Evolutionary conservation across 1,284 basidiomycete genomes (phyloP).

Genomic region (Agaricales sp.): DNA sequence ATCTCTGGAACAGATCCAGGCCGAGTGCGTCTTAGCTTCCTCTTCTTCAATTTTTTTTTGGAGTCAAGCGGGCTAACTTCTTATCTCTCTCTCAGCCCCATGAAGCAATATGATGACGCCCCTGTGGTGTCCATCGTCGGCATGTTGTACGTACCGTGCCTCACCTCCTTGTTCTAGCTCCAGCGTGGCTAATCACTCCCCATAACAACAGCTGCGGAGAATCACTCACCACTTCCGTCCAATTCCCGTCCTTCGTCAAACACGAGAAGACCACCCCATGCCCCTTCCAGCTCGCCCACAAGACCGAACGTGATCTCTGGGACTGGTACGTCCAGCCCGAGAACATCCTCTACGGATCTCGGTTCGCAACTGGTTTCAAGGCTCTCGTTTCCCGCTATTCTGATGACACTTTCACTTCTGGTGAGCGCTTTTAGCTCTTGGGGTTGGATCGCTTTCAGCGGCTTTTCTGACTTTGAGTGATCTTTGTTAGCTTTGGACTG

Average conservation of each 20-base stretch:
- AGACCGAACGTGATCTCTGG: background rate
- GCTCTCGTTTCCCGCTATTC: background rate
- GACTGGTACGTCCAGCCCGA: background rate
- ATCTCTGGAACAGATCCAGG: background rate
- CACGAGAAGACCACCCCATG: background rate
- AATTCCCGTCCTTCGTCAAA: background rate
- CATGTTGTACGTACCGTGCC: background rate
- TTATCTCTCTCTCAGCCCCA: background rate
- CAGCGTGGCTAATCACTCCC: background rate
- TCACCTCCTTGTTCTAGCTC: background rate
- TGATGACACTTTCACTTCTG: background rate
- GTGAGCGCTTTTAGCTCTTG: background rate
- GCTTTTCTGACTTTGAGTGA: background rate
- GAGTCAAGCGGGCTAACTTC: slow-evolving; percentile 15
- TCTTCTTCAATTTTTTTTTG: slow-evolving; percentile 21
- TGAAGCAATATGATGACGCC: background rate
- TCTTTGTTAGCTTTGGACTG: slow-evolving; percentile 10
- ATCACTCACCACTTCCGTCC: background rate
- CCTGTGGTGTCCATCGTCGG: background rate
- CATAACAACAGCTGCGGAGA: background rate
- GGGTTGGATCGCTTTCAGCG: too few species aligned
- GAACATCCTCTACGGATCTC: background rate
- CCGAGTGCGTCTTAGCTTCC: background rate
- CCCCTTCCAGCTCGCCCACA: background rate
- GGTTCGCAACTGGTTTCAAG: background rate